Percentiles rank a stretch among this genome's conserved stretches.
Conservation (phyloP, 805 yeast species). For the Zygoascus biomembranicola region DNA sequence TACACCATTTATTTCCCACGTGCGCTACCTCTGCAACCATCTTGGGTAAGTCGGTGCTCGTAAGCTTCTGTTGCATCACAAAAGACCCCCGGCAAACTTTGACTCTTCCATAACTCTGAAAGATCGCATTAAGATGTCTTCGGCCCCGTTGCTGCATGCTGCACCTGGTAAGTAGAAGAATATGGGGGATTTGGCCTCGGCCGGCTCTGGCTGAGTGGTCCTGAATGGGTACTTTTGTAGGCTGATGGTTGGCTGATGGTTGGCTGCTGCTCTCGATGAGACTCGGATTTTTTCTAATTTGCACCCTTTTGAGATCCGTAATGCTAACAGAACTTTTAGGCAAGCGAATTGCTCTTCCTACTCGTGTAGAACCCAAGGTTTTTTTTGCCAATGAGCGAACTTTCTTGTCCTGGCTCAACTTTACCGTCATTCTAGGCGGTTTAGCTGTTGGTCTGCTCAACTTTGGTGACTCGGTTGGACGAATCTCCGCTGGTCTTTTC, state of each 20-base stretch:
- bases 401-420: constrained; percentile 94
- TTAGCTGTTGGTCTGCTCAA: constrained; percentile 91
- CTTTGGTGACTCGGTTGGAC: constrained; percentile 91
- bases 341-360: constrained; percentile 94
- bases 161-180: constrained; percentile 47
- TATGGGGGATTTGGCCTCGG: too few relatives aligned
- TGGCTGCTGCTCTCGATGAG: too few relatives aligned
- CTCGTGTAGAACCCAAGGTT: constrained; percentile 97
- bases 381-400: constrained; percentile 99
- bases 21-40: not conserved
- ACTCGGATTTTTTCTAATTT: too few relatives aligned
- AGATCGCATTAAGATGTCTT: constrained; percentile 40
- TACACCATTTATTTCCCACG: not conserved
- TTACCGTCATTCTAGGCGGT: constrained; percentile 96
- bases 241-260: too few relatives aligned
- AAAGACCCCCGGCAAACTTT: not conserved
- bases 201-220: too few relatives aligned
- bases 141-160: constrained; percentile 65
- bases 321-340: constrained; percentile 27
- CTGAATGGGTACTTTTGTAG: too few relatives aligned
- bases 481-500: constrained; percentile 87
- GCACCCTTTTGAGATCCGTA: not conserved
- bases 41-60: not conserved
- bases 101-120: not conserved
- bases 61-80: not conserved